Evolutionary conservation across 192 early-diverging fungal species (phyloP).

Genomic region (Fimicolochytrium jonesii): DNA sequence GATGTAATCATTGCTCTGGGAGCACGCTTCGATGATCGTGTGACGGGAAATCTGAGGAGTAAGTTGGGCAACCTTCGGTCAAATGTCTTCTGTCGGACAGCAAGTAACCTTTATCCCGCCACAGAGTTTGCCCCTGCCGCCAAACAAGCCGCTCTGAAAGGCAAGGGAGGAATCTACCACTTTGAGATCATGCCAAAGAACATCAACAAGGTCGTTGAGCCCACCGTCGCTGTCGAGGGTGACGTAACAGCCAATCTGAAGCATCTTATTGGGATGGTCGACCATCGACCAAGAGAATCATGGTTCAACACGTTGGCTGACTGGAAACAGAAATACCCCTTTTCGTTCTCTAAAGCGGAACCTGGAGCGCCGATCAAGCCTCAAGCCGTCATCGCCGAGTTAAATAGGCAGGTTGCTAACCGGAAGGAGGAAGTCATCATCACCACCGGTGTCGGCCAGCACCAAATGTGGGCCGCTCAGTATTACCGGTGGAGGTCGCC

Average conservation of each 20-base stretch:
- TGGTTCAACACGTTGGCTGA: constrained; percentile 80
- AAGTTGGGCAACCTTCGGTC: constrained; percentile 3
- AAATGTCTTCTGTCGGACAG: background rate
- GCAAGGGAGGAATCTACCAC: constrained; percentile 93
- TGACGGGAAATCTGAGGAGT: constrained; percentile 79
- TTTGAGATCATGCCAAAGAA: constrained; percentile 99
- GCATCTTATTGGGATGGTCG: constrained; percentile 72
- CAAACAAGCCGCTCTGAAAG: constrained; percentile 76
- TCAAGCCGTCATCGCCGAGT: constrained; percentile 90
- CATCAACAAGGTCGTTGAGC: constrained; percentile 97
- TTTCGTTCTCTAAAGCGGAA: constrained; percentile 63
- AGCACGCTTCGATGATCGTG: constrained; percentile 97
- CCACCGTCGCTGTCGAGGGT: constrained; percentile 87
- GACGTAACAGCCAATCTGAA: constrained; percentile 87
- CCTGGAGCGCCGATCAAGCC: constrained; percentile 75
- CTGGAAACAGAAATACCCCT: constrained; percentile 95
- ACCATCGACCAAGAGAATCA: constrained; percentile 61
- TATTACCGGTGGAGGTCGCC: constrained; percentile 90
- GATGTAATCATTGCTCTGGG: constrained; percentile 94
- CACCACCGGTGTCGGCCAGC: constrained; percentile 96
- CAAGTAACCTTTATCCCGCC: too few relatives aligned
- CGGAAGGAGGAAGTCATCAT: constrained; percentile 91
- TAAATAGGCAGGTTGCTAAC: constrained; percentile 75
- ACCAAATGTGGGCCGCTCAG: constrained; percentile 99
- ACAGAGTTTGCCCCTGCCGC: constrained; percentile 89